A percentile compares a stretch with the other conserved stretches of the same genome.
phyloP scores from a whole-genome alignment of 2,329 filamentous ascomycete genomes.

The Xylogone sp. region DNA sequence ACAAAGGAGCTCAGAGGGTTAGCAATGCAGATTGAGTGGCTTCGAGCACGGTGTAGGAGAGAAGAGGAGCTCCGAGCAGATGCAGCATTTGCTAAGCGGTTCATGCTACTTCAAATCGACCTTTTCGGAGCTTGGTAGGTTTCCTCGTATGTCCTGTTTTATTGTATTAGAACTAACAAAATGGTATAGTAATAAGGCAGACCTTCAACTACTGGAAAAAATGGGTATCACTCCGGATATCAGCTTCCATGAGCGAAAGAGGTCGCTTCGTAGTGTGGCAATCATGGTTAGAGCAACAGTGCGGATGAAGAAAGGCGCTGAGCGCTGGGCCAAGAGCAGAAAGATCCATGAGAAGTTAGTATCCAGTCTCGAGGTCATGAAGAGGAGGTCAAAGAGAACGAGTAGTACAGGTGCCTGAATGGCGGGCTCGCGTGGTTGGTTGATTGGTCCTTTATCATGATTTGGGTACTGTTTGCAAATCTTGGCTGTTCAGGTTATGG shows the following conservation, averaged over 20 bases:
- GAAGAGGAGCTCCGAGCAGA: slow-evolving; percentile 78
- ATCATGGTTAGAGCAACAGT: slow-evolving; percentile 44
- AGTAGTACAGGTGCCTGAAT: not conserved
- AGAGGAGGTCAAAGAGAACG: slow-evolving; percentile 7
- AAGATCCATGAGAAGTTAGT: slow-evolving; percentile 36
- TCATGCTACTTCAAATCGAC: slow-evolving; percentile 73
- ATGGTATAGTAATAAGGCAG: slow-evolving; percentile 75
- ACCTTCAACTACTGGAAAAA: slow-evolving; percentile 78
- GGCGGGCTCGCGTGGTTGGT: not conserved
- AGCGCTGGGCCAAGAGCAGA: slow-evolving; percentile 45
- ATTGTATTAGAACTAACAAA: slow-evolving; percentile 10
- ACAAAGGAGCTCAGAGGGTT: slow-evolving; percentile 76
- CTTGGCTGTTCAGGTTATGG: not conserved
- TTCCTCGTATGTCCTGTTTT: slow-evolving; percentile 6
- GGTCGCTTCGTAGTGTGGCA: slow-evolving; percentile 43
- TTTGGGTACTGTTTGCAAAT: not conserved
- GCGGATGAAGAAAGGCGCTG: slow-evolving; percentile 45
- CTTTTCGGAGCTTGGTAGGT: slow-evolving; percentile 89
- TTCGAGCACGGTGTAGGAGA: slow-evolving; percentile 75
- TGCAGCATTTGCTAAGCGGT: slow-evolving; percentile 82
- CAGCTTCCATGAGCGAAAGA: slow-evolving; percentile 39
- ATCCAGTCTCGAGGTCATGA: slow-evolving; percentile 22
- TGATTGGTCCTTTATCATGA: not conserved
- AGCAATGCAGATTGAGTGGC: slow-evolving; percentile 85
- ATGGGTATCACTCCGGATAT: slow-evolving; percentile 64